A percentile compares a stretch with the other conserved stretches of the same genome.
phyloP scores from a whole-genome alignment of 345 rosid genomes.

The Litchi chinensis region DNA sequence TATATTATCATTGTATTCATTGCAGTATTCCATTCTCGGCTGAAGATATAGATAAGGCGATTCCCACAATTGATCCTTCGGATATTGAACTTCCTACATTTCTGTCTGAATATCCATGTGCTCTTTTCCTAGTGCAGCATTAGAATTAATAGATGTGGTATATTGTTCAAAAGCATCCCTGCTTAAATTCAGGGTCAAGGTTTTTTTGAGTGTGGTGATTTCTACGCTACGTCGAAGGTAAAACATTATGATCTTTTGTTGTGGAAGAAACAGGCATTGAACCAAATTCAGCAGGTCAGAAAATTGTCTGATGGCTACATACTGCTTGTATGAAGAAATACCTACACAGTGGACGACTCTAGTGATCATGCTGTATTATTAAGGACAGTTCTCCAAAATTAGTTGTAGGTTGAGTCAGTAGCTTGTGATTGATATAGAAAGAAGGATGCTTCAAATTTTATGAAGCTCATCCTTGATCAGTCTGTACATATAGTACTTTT shows the following conservation, averaged over 20 bases:
- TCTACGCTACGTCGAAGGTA: neutral
- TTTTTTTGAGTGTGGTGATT: neutral
- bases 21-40: slow-evolving; percentile 95
- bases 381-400: slow-evolving; percentile 1
- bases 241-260: neutral
- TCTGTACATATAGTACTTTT: neutral
- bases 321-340: slow-evolving; percentile 13
- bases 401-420: slow-evolving; percentile 6
- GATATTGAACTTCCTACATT: slow-evolving; percentile 55
- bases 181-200: neutral
- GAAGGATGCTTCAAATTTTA: slow-evolving; percentile 29
- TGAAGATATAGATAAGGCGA: slow-evolving; percentile 92
- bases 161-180: neutral
- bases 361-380: slow-evolving; percentile 4
- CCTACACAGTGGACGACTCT: neutral
- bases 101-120: slow-evolving; percentile 66
- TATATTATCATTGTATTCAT: neutral
- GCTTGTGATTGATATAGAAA: slow-evolving; percentile 13
- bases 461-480: slow-evolving; percentile 32
- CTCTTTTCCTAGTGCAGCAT: slow-evolving; percentile 53
- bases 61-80: slow-evolving; percentile 79
- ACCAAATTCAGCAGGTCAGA: neutral
- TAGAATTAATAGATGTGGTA: slow-evolving; percentile 21
- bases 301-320: neutral
- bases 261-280: neutral